Percentiles rank a stretch among this genome's conserved stretches.
These are phyloP conservation scores for Pleodorina starrii DNA, from an alignment of 139 green algal species.

Conservation along the genomic window DNA sequence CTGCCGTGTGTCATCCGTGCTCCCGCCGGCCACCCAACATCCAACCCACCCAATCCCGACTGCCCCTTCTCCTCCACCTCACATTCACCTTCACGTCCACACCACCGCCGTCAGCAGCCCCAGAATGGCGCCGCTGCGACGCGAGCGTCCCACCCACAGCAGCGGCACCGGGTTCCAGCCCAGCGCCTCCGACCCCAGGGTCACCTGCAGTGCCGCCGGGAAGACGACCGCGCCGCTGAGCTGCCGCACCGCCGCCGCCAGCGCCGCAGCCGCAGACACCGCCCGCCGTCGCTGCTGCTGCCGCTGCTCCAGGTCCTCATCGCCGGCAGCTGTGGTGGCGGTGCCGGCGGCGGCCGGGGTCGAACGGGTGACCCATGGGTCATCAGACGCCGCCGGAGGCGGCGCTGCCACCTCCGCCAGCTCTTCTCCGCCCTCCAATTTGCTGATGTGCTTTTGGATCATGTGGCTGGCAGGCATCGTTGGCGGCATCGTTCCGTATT, in stretches of 20 bases:
- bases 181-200: constrained; percentile 13
- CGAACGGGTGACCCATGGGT: too few species aligned
- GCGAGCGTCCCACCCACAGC: constrained; percentile 24
- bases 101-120: constrained; percentile 29
- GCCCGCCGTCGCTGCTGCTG: background rate
- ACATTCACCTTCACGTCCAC: constrained; percentile 47
- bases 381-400: background rate
- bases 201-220: background rate
- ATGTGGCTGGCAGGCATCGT: constrained; percentile 15
- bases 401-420: background rate
- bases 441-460: background rate
- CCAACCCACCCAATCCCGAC: too few species aligned
- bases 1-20: too few species aligned
- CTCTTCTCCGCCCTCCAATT: background rate
- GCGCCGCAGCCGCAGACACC: background rate
- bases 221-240: background rate
- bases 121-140: constrained; percentile 8
- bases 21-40: too few species aligned
- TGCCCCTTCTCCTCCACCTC: too few species aligned
- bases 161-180: constrained; percentile 32
- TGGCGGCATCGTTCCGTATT: too few species aligned
- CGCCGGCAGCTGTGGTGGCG: too few species aligned
- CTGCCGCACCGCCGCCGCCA: background rate
- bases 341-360: too few species aligned
- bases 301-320: background rate